These are phyloP conservation scores for Candida endomychidarum DNA, from an alignment of 805 yeast genomes.

Conservation along the genomic window DNA sequence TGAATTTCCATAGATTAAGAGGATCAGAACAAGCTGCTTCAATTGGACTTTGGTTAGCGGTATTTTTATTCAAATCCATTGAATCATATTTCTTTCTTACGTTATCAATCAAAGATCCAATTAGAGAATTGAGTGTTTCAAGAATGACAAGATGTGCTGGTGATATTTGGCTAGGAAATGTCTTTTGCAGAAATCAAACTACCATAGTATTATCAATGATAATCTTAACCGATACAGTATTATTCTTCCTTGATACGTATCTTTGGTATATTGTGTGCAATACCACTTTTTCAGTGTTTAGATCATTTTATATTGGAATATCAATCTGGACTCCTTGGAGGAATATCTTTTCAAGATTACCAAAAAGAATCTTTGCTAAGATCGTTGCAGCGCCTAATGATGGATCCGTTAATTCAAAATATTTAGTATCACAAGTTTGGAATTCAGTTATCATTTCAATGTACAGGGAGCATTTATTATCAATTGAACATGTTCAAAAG, in stretches of 20 bases:
- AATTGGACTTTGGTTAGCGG: constrained; percentile 65
- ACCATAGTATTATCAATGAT: constrained; percentile 53
- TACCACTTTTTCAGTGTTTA: constrained; percentile 66
- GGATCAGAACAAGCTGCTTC: constrained; percentile 63
- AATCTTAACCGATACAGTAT: constrained; percentile 58
- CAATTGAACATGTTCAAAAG: constrained; percentile 69
- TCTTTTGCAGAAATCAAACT: constrained; percentile 59
- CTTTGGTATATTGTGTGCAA: constrained; percentile 85
- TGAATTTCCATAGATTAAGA: constrained; percentile 51
- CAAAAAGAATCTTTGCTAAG: constrained; percentile 73
- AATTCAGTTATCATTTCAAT: constrained; percentile 78
- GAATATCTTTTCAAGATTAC: constrained; percentile 71
- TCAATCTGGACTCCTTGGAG: constrained; percentile 91
- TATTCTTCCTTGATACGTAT: constrained; percentile 79
- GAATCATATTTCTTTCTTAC: constrained; percentile 82
- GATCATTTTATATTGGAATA: constrained; percentile 72
- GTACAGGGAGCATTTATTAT: constrained; percentile 77
- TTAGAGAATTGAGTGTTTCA: constrained; percentile 64
- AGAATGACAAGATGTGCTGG: constrained; percentile 58
- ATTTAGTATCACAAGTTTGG: constrained; percentile 72
- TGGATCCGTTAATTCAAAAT: constrained; percentile 45
- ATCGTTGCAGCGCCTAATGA: constrained; percentile 47
- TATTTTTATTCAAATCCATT: constrained; percentile 64
- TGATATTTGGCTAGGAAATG: constrained; percentile 53
- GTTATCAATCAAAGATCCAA: constrained; percentile 68